These are phyloP conservation scores for Daldinia decipiens DNA, from an alignment of 495 filamentous ascomycete genomes.

Conservation along the genomic window DNA sequence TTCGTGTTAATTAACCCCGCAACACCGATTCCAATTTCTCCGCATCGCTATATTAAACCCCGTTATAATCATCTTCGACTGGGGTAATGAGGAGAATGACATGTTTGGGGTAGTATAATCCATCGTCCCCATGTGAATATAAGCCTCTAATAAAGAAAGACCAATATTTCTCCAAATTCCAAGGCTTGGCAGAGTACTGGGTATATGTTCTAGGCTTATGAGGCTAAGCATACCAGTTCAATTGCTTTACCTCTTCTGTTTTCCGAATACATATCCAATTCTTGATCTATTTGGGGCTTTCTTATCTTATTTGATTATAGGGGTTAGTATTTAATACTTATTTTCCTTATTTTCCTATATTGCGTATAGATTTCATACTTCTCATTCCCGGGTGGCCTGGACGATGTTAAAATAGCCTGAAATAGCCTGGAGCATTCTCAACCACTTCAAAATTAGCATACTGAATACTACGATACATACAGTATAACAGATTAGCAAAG, in stretches of 20 bases:
- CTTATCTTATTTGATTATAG: background rate
- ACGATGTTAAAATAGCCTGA: background rate
- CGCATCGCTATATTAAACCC: slow-evolving; percentile 39
- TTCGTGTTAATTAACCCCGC: slow-evolving; percentile 37
- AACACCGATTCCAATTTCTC: slow-evolving; percentile 23
- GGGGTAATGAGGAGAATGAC: slow-evolving; percentile 22
- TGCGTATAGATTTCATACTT: background rate
- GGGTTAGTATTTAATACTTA: background rate
- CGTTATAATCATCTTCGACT: slow-evolving; percentile 24
- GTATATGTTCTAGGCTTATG: background rate
- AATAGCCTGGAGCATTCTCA: background rate
- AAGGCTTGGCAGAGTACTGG: slow-evolving; percentile 28
- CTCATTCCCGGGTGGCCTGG: background rate
- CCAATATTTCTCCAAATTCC: slow-evolving; percentile 17
- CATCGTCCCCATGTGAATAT: background rate
- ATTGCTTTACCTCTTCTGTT: background rate
- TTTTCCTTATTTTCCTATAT: background rate
- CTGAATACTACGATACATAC: background rate
- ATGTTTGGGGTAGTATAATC: slow-evolving; percentile 12
- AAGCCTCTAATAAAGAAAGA: background rate
- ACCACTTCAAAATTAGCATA: background rate
- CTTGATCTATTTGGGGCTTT: background rate
- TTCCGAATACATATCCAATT: background rate
- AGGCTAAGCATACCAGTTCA: background rate
- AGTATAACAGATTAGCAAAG: background rate